A percentile compares a stretch with the other conserved stretches of the same genome.
phyloP scores from a whole-genome alignment of 2,329 filamentous ascomycete genomes.

The Colletotrichum zoysiae region DNA sequence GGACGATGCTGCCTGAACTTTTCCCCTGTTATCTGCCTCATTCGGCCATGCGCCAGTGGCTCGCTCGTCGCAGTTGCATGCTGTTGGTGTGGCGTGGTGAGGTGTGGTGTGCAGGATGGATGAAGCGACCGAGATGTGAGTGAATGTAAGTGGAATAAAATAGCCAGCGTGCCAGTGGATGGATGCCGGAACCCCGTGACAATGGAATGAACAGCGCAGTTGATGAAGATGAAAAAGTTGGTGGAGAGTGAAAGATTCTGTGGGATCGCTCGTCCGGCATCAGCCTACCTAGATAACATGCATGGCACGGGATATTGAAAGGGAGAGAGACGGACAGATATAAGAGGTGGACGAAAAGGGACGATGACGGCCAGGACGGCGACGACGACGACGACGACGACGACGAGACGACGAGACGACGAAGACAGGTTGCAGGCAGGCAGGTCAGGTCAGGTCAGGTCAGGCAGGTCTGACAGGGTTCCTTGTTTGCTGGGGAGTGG shows the following conservation, averaged over 20 bases:
- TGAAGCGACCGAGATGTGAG: neutral
- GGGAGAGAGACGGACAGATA: slow-evolving; percentile 1
- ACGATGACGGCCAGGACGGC: slow-evolving; percentile 6
- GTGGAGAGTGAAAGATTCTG: neutral
- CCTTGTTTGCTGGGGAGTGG: slow-evolving; percentile 42
- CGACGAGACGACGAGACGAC: neutral
- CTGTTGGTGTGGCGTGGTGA: neutral
- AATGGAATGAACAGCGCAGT: neutral
- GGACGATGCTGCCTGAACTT: slow-evolving; percentile 5
- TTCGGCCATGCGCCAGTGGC: neutral
- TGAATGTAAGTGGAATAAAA: neutral
- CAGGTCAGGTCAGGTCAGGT: no score
- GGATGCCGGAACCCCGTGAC: no score
- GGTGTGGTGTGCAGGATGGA: neutral
- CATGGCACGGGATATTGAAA: slow-evolving; percentile 11
- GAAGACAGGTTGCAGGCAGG: slow-evolving; percentile 23
- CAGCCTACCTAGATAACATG: neutral
- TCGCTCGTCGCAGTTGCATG: neutral
- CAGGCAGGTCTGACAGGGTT: slow-evolving; percentile 33
- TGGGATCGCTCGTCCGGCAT: neutral
- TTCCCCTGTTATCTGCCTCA: neutral
- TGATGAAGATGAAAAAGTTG: neutral
- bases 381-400: no score
- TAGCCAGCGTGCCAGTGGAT: neutral
- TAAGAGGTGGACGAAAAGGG: slow-evolving; percentile 17